phyloP scores from a whole-genome alignment of 257 asterid species.

The Mitragyna speciosa region DNA sequence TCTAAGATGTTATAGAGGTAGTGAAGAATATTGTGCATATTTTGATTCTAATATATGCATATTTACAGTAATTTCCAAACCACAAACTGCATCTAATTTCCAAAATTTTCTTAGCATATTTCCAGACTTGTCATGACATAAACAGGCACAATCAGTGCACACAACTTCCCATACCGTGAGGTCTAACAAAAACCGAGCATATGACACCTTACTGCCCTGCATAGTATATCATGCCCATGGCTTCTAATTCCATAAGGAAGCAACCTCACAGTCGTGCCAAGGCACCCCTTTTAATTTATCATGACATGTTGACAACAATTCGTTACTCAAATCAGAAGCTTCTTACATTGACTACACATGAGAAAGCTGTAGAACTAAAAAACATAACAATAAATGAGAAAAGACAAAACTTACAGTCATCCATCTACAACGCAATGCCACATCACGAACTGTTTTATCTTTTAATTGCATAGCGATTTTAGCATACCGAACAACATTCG shows the following conservation, averaged over 20 bases:
- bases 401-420: conserved; percentile 64
- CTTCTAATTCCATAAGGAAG: background rate
- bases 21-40: background rate
- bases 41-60: too few relatives aligned
- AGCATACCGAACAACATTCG: conserved; percentile 56
- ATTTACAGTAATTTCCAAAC: background rate
- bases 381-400: background rate
- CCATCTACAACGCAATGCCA: conserved; percentile 91
- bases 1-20: background rate
- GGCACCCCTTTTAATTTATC: background rate
- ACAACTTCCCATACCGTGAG: background rate
- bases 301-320: background rate
- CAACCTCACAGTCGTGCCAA: background rate
- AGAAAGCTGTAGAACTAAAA: background rate
- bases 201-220: background rate
- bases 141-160: background rate
- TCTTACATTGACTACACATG: background rate
- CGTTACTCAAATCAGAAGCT: background rate
- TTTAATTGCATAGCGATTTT: conserved; percentile 76
- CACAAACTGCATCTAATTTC: background rate
- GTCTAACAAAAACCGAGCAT: background rate
- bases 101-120: background rate
- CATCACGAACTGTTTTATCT: conserved; percentile 93
- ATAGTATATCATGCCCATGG: background rate
- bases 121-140: background rate